These are phyloP conservation scores for Cadophora gregata DNA, from an alignment of 2,329 filamentous ascomycete species.

Conservation along the genomic window DNA sequence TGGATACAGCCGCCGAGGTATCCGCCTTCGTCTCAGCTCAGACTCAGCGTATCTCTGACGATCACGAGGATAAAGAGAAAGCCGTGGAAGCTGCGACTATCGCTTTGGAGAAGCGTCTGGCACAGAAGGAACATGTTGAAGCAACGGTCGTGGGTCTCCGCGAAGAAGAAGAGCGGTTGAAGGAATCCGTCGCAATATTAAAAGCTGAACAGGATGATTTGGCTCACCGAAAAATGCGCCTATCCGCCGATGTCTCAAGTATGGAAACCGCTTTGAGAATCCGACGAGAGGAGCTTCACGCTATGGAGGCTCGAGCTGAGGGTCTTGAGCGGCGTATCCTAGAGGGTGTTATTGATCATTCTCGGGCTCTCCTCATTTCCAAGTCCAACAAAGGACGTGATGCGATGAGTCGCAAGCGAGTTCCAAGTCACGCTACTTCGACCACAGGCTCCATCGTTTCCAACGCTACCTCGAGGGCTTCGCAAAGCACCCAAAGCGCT, in stretches of 20 bases:
- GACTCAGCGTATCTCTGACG: conserved; percentile 74
- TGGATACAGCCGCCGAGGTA: conserved; percentile 82
- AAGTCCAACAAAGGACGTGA: conserved; percentile 56
- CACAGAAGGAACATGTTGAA: conserved; percentile 68
- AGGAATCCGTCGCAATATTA: conserved; percentile 57
- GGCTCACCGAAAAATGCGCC: conserved; percentile 75
- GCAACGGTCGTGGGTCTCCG: conserved; percentile 54
- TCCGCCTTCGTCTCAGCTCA: conserved; percentile 81
- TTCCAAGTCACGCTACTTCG: conserved; percentile 52
- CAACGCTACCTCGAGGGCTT: conserved; percentile 41
- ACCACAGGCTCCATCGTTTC: conserved; percentile 46
- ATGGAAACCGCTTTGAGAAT: conserved; percentile 89
- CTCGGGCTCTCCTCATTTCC: conserved; percentile 83
- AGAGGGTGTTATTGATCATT: conserved; percentile 96
- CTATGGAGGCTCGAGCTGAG: conserved; percentile 90
- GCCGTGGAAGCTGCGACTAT: conserved; percentile 80
- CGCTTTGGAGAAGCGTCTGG: conserved; percentile 77
- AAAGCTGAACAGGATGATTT: conserved; percentile 74
- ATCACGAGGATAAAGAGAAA: conserved; percentile 79
- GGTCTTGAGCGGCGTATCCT: conserved; percentile 89
- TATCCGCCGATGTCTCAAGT: conserved; percentile 86
- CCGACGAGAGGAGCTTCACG: conserved; percentile 86
- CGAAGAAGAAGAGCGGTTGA: conserved; percentile 67
- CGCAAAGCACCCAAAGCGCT: conserved; percentile 48
- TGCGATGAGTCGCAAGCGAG: conserved; percentile 58